Conservation (phyloP, 2,329 filamentous ascomycete genomes). For the Pyricularia pennisetigena region DNA sequence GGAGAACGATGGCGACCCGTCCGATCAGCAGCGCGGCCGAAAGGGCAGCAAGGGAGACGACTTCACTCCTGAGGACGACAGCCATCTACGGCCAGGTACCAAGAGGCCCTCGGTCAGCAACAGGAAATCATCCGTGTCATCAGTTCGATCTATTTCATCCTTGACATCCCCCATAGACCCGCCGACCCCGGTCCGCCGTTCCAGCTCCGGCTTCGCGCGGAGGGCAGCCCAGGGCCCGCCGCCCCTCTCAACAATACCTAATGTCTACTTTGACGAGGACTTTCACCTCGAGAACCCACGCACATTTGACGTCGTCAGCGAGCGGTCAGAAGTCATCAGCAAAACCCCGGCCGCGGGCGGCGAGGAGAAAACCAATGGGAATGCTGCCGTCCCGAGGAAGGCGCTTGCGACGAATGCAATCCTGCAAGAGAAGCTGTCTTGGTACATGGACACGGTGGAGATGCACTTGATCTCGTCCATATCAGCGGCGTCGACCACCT, state of each 20-base stretch:
- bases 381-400: slow-evolving; percentile 59
- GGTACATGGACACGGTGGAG: slow-evolving; percentile 99
- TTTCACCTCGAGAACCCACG: slow-evolving; percentile 94
- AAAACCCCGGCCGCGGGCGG: slow-evolving; percentile 35
- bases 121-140: slow-evolving; percentile 35
- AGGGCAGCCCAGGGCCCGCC: slow-evolving; percentile 64
- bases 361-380: slow-evolving; percentile 49
- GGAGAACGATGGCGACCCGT: slow-evolving; percentile 58
- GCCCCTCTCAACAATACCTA: slow-evolving; percentile 83
- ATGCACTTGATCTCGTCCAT: slow-evolving; percentile 95
- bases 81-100: slow-evolving; percentile 33
- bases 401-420: slow-evolving; percentile 94
- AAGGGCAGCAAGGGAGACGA: slow-evolving; percentile 32
- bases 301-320: slow-evolving; percentile 93
- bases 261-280: slow-evolving; percentile 87
- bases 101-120: slow-evolving; percentile 24
- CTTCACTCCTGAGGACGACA: slow-evolving; percentile 27
- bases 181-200: slow-evolving; percentile 29
- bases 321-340: slow-evolving; percentile 90
- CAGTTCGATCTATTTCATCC: slow-evolving; percentile 19
- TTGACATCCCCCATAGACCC: slow-evolving; percentile 21
- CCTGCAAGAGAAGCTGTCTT: slow-evolving; percentile 93
- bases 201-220: slow-evolving; percentile 39
- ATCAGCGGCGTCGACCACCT: slow-evolving; percentile 88
- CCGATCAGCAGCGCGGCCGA: slow-evolving; percentile 28